Conservation (phyloP, 1,284 basidiomycete genomes). For the Ceratobasidium sp. region DNA sequence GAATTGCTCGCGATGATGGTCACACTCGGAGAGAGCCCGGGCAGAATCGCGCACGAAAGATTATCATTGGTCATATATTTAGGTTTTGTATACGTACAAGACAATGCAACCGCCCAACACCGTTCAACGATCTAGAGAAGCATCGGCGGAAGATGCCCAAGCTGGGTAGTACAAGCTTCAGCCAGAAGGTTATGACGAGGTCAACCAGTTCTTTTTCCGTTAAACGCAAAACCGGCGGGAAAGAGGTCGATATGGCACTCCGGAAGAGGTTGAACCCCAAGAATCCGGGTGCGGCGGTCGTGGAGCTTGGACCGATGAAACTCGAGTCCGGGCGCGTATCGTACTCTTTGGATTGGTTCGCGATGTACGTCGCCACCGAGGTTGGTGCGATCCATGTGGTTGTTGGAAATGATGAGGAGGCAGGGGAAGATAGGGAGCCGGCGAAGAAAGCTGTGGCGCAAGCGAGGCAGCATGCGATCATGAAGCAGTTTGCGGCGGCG, state of each 20-base stretch:
- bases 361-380: constrained; percentile 67
- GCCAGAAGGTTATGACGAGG: constrained; percentile 85
- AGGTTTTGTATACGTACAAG: too few species aligned
- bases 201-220: constrained; percentile 97
- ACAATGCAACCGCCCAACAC: too few species aligned
- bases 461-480: constrained; percentile 88
- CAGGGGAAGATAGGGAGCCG: constrained; percentile 64
- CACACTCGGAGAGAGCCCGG: too few species aligned
- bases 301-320: constrained; percentile 78
- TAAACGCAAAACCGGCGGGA: constrained; percentile 96
- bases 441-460: constrained; percentile 85
- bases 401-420: constrained; percentile 50
- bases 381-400: constrained; percentile 69
- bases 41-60: too few species aligned
- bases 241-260: constrained; percentile 89
- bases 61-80: too few species aligned
- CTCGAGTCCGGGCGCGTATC: constrained; percentile 75
- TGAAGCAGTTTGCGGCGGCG: constrained; percentile 93
- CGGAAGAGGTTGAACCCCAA: constrained; percentile 78
- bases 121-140: too few species aligned
- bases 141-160: too few species aligned
- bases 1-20: too few species aligned
- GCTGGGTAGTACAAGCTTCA: constrained; percentile 89
- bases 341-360: constrained; percentile 81
- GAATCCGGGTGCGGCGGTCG: constrained; percentile 75